Evolutionary conservation across 2,329 filamentous ascomycete species (phyloP).

Genomic region (Exophiala alcalophila): DNA sequence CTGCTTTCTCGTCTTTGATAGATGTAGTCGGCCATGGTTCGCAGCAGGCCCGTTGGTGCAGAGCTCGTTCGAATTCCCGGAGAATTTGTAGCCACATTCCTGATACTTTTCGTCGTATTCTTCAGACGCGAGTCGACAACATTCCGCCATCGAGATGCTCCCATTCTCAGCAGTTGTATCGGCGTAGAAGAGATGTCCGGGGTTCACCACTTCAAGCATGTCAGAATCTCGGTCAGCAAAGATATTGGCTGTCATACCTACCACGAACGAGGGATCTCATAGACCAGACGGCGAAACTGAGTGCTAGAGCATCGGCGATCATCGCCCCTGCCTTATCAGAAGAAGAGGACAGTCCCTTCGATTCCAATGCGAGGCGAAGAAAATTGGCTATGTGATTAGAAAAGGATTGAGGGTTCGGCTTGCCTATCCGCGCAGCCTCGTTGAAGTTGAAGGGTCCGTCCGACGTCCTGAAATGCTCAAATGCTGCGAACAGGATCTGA

Average conservation of each 20-base stretch:
- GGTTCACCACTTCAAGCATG: constrained; percentile 2
- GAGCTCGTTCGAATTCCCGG: background rate
- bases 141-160: constrained; percentile 1
- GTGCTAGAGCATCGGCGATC: constrained; percentile 3
- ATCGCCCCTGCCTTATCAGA: background rate
- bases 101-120: constrained; percentile 10
- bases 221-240: too few relatives aligned
- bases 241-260: too few relatives aligned
- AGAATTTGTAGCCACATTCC: constrained; percentile 5
- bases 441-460: constrained; percentile 14
- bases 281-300: constrained; percentile 4
- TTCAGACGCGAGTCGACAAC: constrained; percentile 1
- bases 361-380: constrained; percentile 3
- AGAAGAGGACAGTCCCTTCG: too few relatives aligned
- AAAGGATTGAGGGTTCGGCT: constrained; percentile 4
- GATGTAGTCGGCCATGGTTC: constrained; percentile 5
- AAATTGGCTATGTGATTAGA: constrained; percentile 7
- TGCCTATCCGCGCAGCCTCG: constrained; percentile 3
- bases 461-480: constrained; percentile 11
- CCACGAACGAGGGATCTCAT: constrained; percentile 6
- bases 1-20: constrained; percentile 2
- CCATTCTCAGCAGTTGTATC: background rate
- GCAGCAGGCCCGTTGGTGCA: constrained; percentile 4
- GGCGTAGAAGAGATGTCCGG: constrained; percentile 2
- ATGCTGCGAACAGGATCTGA: constrained; percentile 9